Evolutionary conservation across 2,329 filamentous ascomycete species (phyloP).

Genomic region (Aspergillus novoparasiticus): DNA sequence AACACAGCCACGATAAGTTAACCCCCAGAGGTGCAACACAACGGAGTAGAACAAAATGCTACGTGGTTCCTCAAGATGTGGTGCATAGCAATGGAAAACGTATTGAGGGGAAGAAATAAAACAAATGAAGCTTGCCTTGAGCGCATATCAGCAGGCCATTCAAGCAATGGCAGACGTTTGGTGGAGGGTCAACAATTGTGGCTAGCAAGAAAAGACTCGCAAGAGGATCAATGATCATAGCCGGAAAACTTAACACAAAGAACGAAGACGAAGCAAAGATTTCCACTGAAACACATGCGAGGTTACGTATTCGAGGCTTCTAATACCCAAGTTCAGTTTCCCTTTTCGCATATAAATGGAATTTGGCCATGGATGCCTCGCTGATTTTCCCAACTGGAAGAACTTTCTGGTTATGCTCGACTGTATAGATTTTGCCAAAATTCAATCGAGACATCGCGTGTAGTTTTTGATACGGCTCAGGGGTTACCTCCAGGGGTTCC

Average conservation of each 20-base stretch:
- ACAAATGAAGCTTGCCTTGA: background rate
- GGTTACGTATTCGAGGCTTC: background rate
- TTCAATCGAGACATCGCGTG: conserved; percentile 41
- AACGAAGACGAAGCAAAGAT: background rate
- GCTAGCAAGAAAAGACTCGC: background rate
- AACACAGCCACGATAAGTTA: background rate
- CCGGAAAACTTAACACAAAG: background rate
- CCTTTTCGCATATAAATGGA: conserved; percentile 22
- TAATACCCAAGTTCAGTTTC: conserved; percentile 7
- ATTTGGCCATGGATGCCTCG: conserved; percentile 26
- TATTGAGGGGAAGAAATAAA: background rate
- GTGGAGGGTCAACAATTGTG: background rate
- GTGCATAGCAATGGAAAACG: background rate
- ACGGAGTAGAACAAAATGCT: background rate
- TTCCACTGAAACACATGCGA: background rate
- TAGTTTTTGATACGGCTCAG: conserved; percentile 27
- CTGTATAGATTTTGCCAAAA: conserved; percentile 44
- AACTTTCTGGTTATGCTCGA: conserved; percentile 48
- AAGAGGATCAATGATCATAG: background rate
- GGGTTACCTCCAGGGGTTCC: conserved; percentile 38
- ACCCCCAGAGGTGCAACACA: background rate
- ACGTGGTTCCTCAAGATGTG: background rate
- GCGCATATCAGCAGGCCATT: background rate
- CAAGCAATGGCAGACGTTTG: background rate
- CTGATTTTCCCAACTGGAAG: conserved; percentile 42